Evolutionary conservation across 129 eudicot species (phyloP), one percentile per base, ranked within the genome.

Genomic region (Artemisia tridentata): DNA sequence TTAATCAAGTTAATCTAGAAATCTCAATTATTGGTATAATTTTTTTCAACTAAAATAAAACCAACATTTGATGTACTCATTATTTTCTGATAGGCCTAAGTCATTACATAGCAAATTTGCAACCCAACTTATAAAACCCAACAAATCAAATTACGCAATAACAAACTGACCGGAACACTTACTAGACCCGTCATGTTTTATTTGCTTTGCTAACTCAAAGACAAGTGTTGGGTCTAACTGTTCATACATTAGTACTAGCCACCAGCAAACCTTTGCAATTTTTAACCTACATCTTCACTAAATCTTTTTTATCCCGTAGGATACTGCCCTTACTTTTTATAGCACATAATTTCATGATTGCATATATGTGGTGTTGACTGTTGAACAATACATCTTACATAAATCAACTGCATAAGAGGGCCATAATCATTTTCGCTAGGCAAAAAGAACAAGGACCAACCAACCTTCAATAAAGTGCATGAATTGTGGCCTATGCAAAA

Each of bases 401-500:
- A 2, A 14, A 51, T 16, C 56, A 51, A 51, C 9, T 13, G 56
- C 19, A 4, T 38, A 51, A 51, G 56, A 51, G 56, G 55, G 56
- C 17, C 56, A 51, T 51, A 16, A 51, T 51, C 56, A 51, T 51
- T 51, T 4, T 51, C 8, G 3, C 15, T 51, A 51, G 8, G 45
- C 45, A 38, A 38, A 38, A 38, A 51, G 12, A 45, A 21, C 47
- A 68, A 16, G 12, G 8, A 66, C 45, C n/a, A 19, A 25, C 65
- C 57, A 65, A 21, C 57, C 43, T 54, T 73, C 17, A 74, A 69
- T 49, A 61, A 49, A 18, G 49, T 47, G 60, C 21, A 68, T 68
- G 59, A 58, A 25, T 57, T 47, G 25, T 38, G 47, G 63, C 67
- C 80, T 48, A 38, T 38, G 45, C 45, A 8, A 38, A 38, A 7